These are phyloP conservation scores for Colletotrichum musicola DNA, from an alignment of 2,329 filamentous ascomycete genomes.

Conservation along the genomic window DNA sequence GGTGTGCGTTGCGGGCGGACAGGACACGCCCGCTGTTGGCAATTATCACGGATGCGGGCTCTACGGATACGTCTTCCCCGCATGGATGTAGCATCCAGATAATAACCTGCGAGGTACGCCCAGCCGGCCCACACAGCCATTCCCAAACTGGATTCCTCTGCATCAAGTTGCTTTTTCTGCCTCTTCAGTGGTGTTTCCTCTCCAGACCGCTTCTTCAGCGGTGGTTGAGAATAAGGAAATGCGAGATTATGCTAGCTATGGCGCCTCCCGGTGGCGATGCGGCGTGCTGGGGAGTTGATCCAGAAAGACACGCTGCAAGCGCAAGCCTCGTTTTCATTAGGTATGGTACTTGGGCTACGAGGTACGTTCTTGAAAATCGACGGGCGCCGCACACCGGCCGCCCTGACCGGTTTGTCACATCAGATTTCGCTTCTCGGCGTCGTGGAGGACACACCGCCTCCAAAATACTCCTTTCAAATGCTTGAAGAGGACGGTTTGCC, in stretches of 20 bases:
- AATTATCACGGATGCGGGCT: background rate
- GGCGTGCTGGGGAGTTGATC: background rate
- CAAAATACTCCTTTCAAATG: too few relatives aligned
- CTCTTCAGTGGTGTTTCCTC: background rate
- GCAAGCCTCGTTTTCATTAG: background rate
- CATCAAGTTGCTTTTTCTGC: constrained; percentile 8
- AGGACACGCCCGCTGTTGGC: background rate
- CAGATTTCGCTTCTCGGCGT: background rate
- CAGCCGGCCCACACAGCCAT: constrained; percentile 1
- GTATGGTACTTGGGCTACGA: background rate
- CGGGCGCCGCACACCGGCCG: background rate
- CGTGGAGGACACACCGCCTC: background rate
- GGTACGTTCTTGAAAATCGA: background rate
- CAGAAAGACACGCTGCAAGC: too few relatives aligned
- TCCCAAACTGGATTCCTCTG: background rate
- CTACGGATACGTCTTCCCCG: background rate
- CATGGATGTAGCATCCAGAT: background rate
- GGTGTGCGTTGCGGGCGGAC: background rate
- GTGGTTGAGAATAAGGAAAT: background rate
- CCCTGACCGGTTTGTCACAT: background rate
- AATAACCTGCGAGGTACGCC: background rate
- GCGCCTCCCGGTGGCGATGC: background rate
- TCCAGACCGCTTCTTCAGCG: constrained; percentile 18
- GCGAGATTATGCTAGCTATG: constrained; percentile 2
- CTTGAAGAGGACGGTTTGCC: too few relatives aligned